A percentile compares a stretch with the other conserved stretches of the same genome.
phyloP scores from a whole-genome alignment of 2,329 filamentous ascomycete genomes.

The Talaromyces marneffei region DNA sequence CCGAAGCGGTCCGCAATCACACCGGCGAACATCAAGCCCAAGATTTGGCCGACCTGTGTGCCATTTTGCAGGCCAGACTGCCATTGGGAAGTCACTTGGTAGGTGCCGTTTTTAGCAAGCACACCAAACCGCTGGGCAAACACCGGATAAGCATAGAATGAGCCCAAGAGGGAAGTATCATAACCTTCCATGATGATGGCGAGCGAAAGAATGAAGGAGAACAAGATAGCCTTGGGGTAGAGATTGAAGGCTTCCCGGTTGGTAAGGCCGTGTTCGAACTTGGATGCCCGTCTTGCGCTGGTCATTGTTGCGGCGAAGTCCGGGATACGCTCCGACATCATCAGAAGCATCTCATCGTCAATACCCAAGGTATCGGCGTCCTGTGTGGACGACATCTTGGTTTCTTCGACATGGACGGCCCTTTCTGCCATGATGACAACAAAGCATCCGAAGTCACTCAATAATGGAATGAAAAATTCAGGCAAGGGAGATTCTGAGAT shows the following conservation, averaged over 20 bases:
- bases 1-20: conserved; percentile 52
- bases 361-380: conserved; percentile 25
- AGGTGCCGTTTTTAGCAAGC: conserved; percentile 19
- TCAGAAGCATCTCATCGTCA: conserved; percentile 22
- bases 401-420: conserved; percentile 8
- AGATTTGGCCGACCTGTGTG: conserved; percentile 57
- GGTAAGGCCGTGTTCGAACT: conserved; percentile 18
- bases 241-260: conserved; percentile 17
- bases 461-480: not conserved
- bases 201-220: conserved; percentile 39
- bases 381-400: conserved; percentile 13
- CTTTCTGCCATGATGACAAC: conserved; percentile 1
- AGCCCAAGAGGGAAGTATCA: conserved; percentile 47
- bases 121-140: conserved; percentile 38
- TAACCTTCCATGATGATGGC: conserved; percentile 51
- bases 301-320: conserved; percentile 16
- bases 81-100: conserved; percentile 51
- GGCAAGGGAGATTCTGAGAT: not conserved
- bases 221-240: conserved; percentile 27
- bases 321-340: conserved; percentile 31
- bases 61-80: conserved; percentile 50
- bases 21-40: conserved; percentile 62
- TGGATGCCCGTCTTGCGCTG: conserved; percentile 1
- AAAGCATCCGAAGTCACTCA: not conserved
- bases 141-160: conserved; percentile 44